These are phyloP conservation scores for Acrocalymma vagum DNA, from an alignment of 2,329 filamentous ascomycete genomes.

Conservation along the genomic window DNA sequence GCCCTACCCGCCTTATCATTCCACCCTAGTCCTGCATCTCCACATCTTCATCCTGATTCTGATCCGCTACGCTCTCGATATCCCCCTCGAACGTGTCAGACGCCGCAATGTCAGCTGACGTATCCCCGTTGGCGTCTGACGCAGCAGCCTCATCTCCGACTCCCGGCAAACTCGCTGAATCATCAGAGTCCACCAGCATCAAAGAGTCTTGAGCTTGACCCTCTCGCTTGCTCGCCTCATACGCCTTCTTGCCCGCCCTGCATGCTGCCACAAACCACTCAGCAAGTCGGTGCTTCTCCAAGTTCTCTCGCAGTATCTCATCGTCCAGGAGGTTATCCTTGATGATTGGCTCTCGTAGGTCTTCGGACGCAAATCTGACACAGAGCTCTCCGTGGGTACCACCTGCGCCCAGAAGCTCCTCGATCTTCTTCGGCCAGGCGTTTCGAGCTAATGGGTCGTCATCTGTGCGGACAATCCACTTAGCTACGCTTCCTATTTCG, in stretches of 20 bases:
- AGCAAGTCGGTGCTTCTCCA: constrained; percentile 74
- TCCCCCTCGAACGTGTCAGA: constrained; percentile 33
- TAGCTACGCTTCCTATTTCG: constrained; percentile 16
- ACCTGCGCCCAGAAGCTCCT: constrained; percentile 52
- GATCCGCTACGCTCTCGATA: constrained; percentile 27
- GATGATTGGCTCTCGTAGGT: constrained; percentile 71
- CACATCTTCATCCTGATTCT: constrained; percentile 38
- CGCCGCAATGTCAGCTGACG: constrained; percentile 16
- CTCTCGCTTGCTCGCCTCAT: constrained; percentile 22
- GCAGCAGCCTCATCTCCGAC: constrained; percentile 8
- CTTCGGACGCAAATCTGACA: constrained; percentile 58
- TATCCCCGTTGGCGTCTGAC: constrained; percentile 11
- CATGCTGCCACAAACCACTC: constrained; percentile 69
- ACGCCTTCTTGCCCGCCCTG: constrained; percentile 45
- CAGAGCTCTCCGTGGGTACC: constrained; percentile 68
- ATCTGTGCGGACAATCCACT: constrained; percentile 15
- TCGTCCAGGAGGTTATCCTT: constrained; percentile 80
- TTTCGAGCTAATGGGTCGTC: constrained; percentile 18
- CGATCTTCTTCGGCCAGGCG: constrained; percentile 29
- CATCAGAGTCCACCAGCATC: not conserved
- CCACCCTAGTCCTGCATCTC: constrained; percentile 46
- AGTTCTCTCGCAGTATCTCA: constrained; percentile 67
- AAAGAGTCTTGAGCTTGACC: constrained; percentile 27
- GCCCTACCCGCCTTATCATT: no score
- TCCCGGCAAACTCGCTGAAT: constrained; percentile 3